phyloP scores from a whole-genome alignment of 1,139 yeast genomes.

The Eremothecium sinecaudum region DNA sequence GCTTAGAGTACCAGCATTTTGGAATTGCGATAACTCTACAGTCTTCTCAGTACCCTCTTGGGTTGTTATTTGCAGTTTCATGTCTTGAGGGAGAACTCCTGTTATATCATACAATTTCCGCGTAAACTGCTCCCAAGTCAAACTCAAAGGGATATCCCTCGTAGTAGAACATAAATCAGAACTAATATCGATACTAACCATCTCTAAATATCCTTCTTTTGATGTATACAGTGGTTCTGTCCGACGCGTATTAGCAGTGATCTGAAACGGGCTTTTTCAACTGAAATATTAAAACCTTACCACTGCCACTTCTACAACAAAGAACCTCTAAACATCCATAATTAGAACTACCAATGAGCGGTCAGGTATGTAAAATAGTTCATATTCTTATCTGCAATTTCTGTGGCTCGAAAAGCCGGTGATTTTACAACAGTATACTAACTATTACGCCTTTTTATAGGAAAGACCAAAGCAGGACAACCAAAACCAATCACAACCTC shows the following conservation, averaged over 20 bases:
- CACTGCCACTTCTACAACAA: too few relatives aligned
- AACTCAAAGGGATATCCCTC: conserved; percentile 43
- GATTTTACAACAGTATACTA: too few relatives aligned
- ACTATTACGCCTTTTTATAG: conserved; percentile 5
- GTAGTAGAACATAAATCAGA: conserved; percentile 19
- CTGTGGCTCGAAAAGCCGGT: too few relatives aligned
- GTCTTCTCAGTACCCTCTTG: conserved; percentile 5
- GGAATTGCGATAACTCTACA: background rate
- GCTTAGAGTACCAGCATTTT: background rate
- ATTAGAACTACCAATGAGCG: too few relatives aligned
- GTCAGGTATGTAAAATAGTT: conserved; percentile 10
- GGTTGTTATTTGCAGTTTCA: conserved; percentile 15
- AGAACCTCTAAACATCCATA: too few relatives aligned
- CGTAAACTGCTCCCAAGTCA: conserved; percentile 52
- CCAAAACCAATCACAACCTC: conserved; percentile 31
- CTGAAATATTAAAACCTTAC: too few relatives aligned
- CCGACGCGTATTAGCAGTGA: too few relatives aligned
- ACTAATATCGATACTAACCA: conserved; percentile 7
- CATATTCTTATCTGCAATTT: background rate
- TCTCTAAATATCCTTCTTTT: too few relatives aligned
- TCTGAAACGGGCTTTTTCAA: too few relatives aligned
- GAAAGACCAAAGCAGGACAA: conserved; percentile 17
- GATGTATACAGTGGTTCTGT: too few relatives aligned
- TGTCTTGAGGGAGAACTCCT: conserved; percentile 50
- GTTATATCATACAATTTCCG: conserved; percentile 59